A percentile compares a stretch with the other conserved stretches of the same genome.
Conservation (phyloP, 1,284 basidiomycete genomes). For the Anthracocystis panici-leucophaei region DNA sequence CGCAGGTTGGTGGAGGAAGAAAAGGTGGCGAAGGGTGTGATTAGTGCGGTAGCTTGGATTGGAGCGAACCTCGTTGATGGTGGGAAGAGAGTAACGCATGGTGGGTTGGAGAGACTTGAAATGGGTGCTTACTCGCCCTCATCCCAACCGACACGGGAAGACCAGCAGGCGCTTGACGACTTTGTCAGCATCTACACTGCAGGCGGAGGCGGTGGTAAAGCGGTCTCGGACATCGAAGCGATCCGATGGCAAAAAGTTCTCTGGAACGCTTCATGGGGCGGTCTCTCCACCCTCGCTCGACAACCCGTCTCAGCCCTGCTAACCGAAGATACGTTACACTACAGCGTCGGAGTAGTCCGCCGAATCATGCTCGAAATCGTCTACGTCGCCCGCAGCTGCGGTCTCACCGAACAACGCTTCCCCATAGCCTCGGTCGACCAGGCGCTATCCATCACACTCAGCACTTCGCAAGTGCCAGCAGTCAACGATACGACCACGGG, state of each 20-base stretch:
- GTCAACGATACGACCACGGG: conserved; percentile 11
- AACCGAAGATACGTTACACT: conserved; percentile 64
- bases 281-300: conserved; percentile 71
- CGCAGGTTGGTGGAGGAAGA: conserved; percentile 71
- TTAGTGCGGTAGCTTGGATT: conserved; percentile 72
- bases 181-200: conserved; percentile 69
- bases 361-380: conserved; percentile 71
- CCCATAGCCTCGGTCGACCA: conserved; percentile 52
- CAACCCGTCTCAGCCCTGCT: conserved; percentile 70
- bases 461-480: conserved; percentile 5
- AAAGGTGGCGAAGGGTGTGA: conserved; percentile 41
- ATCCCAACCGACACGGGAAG: conserved; percentile 17
- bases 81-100: conserved; percentile 53
- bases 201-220: conserved; percentile 70
- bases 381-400: conserved; percentile 69
- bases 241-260: conserved; percentile 72
- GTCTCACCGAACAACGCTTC: conserved; percentile 48
- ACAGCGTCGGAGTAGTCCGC: conserved; percentile 69
- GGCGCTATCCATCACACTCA: conserved; percentile 52
- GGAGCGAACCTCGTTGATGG: conserved; percentile 69
- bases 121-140: conserved; percentile 67
- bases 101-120: conserved; percentile 66
- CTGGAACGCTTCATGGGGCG: conserved; percentile 67
- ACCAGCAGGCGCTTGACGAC: conserved; percentile 61
- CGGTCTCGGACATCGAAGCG: conserved; percentile 71